These are phyloP conservation scores for Daldinia loculata DNA, from an alignment of 495 filamentous ascomycete species.

Conservation along the genomic window DNA sequence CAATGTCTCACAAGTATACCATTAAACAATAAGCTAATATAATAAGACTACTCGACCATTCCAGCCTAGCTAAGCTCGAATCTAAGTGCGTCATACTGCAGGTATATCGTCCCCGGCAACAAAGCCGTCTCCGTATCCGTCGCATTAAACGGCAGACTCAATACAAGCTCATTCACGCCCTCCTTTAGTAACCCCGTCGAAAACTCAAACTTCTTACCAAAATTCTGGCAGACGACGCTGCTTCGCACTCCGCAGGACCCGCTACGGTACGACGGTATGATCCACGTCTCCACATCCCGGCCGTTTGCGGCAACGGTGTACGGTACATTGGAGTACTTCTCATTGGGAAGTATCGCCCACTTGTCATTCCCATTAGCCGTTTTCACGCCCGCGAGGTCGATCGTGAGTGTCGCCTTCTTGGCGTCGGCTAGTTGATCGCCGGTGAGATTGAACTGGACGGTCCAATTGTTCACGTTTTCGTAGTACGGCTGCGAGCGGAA, in stretches of 20 bases:
- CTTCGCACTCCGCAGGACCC: slow-evolving; percentile 59
- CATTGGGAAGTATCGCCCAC: slow-evolving; percentile 30
- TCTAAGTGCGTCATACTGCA: slow-evolving; percentile 62
- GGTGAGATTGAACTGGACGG: slow-evolving; percentile 57
- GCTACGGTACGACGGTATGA: slow-evolving; percentile 43
- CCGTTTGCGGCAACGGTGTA: slow-evolving; percentile 39
- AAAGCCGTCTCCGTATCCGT: slow-evolving; percentile 58
- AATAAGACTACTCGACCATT: no score
- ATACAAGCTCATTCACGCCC: slow-evolving; percentile 52
- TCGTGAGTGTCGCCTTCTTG: slow-evolving; percentile 55
- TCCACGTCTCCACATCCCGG: slow-evolving; percentile 30
- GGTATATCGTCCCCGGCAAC: slow-evolving; percentile 55
- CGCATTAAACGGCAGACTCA: slow-evolving; percentile 56
- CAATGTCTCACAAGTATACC: no score
- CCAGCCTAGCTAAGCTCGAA: slow-evolving; percentile 50
- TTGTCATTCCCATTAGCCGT: slow-evolving; percentile 58
- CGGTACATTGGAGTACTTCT: slow-evolving; percentile 60
- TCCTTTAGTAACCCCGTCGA: slow-evolving; percentile 48
- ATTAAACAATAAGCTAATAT: no score
- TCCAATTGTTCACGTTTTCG: slow-evolving; percentile 62
- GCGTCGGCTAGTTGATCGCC: slow-evolving; percentile 36
- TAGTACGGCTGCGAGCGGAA: slow-evolving; percentile 37
- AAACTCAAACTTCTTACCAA: slow-evolving; percentile 55
- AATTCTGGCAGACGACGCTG: slow-evolving; percentile 60
- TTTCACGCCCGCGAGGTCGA: slow-evolving; percentile 62